phyloP scores from a whole-genome alignment of 2,329 filamentous ascomycete genomes.

The Rugonectria rugulosa region DNA sequence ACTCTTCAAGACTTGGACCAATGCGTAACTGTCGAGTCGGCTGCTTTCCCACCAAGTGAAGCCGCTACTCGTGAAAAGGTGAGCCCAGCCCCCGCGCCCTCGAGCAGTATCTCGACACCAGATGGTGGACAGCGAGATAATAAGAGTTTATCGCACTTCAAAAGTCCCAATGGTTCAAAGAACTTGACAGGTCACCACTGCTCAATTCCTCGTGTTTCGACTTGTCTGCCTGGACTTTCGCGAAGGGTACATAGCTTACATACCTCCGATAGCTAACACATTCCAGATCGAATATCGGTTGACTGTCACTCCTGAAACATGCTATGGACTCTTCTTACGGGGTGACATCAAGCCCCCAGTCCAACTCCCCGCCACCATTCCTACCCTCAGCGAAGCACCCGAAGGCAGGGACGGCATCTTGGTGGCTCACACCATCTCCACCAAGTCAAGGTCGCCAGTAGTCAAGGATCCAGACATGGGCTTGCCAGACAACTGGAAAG shows the following conservation, averaged over 20 bases:
- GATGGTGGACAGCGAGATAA: too few species aligned
- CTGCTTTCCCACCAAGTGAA: constrained; percentile 40
- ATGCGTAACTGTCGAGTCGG: constrained; percentile 35
- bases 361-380: constrained; percentile 17
- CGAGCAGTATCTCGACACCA: too few species aligned
- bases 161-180: too few species aligned
- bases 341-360: constrained; percentile 7
- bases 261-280: not conserved
- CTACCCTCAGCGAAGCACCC: constrained; percentile 8
- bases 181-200: too few species aligned
- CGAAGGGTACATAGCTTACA: not conserved
- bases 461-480: constrained; percentile 41
- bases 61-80: constrained; percentile 42
- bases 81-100: constrained; percentile 5
- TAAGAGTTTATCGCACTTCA: too few species aligned
- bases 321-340: constrained; percentile 35
- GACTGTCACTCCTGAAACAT: constrained; percentile 38
- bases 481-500: constrained; percentile 36
- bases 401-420: constrained; percentile 24
- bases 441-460: constrained; percentile 28
- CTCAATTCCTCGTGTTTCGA: too few species aligned
- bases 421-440: constrained; percentile 40
- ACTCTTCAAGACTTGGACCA: constrained; percentile 34
- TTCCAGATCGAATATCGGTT: constrained; percentile 42
- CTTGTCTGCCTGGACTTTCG: too few species aligned